Base-by-base conservation (phyloP, 2,329 filamentous ascomycete genomes). In the Aspergillus viridinutans region DNA sequence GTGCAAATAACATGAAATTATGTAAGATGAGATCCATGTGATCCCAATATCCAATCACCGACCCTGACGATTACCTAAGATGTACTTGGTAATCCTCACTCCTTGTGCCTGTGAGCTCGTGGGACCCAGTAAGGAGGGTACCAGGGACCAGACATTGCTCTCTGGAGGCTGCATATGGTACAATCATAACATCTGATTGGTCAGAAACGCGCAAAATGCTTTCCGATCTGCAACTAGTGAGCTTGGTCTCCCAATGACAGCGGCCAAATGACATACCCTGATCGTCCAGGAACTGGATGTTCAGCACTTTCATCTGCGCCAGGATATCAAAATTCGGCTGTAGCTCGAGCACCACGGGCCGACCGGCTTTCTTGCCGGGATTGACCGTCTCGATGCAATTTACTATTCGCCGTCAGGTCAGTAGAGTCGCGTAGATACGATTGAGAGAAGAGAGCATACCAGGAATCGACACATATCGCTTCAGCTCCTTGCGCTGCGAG, bases 251-350 rank as follows among this genome's bases (percentile, higher is more conserved):
- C 28, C 47, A 51, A 21, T 17, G 10, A 50, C 49, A 14, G 28
- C 9, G 14, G 21, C 9, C 20, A 52, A 25, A 25, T 25, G 45
- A 66, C 66, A 57, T 64, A 75, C 74, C 75, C 52, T 69, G 56
- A 49, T 74, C 68, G 45, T 77, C 73, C 23, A 77, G 65, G 56
- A 77, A 77, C 32, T 66, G 60, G 45, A 77, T 70, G 48, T 71
- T 65, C 43, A 77, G 50, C 40, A 61, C 67, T 55, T 70, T 73
- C 73, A 77, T 72, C 56, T 73, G 64, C 8, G 73, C 59, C n/a
- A 76, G 61, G 45, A 75, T 63, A 6, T 77, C 75, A 53, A 76
- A 76, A 54, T 76, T 77, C 2, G 74, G 72, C 48, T 69, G 67
- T 3, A 76, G 58, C 21, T 74, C 67, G 35, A 77, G 40, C n/a